phyloP scores from a whole-genome alignment of 2,329 filamentous ascomycete genomes.

The Stromatinia cepivora region DNA sequence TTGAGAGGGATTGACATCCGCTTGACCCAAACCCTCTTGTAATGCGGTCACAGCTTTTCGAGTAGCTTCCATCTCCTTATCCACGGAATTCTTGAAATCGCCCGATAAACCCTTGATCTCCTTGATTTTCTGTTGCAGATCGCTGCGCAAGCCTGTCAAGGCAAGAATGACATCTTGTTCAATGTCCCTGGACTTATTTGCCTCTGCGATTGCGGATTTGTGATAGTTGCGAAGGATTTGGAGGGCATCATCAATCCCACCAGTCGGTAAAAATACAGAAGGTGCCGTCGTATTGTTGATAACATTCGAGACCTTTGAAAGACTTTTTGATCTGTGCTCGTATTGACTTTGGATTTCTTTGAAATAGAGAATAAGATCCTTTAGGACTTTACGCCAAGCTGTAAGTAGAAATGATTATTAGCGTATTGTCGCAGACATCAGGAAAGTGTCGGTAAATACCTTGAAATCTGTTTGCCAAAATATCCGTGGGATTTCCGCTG shows the following conservation, averaged over 20 bases:
- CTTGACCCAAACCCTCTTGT: slow-evolving; percentile 78
- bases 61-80: slow-evolving; percentile 89
- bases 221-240: slow-evolving; percentile 81
- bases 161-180: slow-evolving; percentile 89
- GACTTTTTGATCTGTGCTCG: slow-evolving; percentile 78
- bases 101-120: slow-evolving; percentile 92
- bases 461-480: slow-evolving; percentile 85
- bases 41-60: slow-evolving; percentile 75
- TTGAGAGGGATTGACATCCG: slow-evolving; percentile 72
- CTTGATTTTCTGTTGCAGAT: slow-evolving; percentile 94
- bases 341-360: slow-evolving; percentile 88
- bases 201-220: slow-evolving; percentile 74
- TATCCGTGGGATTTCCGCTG: slow-evolving; percentile 81
- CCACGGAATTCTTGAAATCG: slow-evolving; percentile 95
- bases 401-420: slow-evolving; percentile 24
- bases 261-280: slow-evolving; percentile 72
- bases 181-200: slow-evolving; percentile 86
- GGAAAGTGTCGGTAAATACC: slow-evolving; percentile 52
- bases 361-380: slow-evolving; percentile 92
- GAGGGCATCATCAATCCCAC: slow-evolving; percentile 85
- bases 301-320: slow-evolving; percentile 79
- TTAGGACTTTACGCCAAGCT: slow-evolving; percentile 95
- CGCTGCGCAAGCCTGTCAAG: slow-evolving; percentile 79
- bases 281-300: slow-evolving; percentile 79
- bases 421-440: neutral